These are phyloP conservation scores for Cicer yamashitae DNA, from an alignment of 306 rosid genomes.

Conservation along the genomic window DNA sequence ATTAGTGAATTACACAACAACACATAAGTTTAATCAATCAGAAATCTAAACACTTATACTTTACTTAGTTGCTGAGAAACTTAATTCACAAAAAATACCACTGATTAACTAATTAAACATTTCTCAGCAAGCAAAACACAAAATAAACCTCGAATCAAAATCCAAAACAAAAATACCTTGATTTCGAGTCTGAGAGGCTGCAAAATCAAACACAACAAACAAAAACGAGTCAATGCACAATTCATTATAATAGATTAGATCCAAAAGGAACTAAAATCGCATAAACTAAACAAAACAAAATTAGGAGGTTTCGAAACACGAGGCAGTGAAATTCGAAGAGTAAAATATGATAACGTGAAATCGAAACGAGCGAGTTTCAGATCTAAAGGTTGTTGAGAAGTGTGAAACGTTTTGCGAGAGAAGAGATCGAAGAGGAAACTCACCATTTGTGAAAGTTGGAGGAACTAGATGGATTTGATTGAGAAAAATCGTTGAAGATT, in stretches of 20 bases:
- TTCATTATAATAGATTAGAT: constrained; percentile 62
- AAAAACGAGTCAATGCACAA: constrained; percentile 52
- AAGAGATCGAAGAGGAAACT: constrained; percentile 52
- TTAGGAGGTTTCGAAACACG: constrained; percentile 19
- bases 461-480: constrained; percentile 32
- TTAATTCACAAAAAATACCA: constrained; percentile 10
- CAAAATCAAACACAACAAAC: constrained; percentile 46
- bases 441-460: constrained; percentile 72
- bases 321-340: constrained; percentile 37
- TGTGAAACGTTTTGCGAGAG: constrained; percentile 28
- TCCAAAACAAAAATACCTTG: constrained; percentile 62
- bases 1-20: constrained; percentile 14
- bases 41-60: constrained; percentile 24
- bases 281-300: constrained; percentile 35
- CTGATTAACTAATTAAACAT: constrained; percentile 25
- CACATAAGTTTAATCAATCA: constrained; percentile 40
- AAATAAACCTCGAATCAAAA: constrained; percentile 27
- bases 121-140: constrained; percentile 42
- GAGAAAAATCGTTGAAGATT: constrained; percentile 44
- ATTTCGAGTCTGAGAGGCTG: constrained; percentile 99
- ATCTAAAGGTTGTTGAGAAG: constrained; percentile 64
- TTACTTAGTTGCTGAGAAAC: constrained; percentile 35
- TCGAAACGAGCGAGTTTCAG: constrained; percentile 58
- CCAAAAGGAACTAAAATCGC: constrained; percentile 48
- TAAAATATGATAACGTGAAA: constrained; percentile 46